phyloP scores from a whole-genome alignment of 306 rosid genomes.

The Cicer bijugum region DNA sequence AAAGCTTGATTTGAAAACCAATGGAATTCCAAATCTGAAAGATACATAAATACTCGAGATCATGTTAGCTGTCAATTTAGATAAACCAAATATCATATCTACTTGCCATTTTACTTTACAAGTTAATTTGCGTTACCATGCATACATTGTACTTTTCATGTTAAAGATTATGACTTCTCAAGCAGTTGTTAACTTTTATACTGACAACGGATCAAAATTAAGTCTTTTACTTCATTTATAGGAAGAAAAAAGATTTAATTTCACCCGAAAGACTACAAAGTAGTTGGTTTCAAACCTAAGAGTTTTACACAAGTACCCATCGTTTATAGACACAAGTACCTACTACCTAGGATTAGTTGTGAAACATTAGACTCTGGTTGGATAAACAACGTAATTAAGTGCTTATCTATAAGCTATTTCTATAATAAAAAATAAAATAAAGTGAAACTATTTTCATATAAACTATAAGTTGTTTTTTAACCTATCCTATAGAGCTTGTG shows the following conservation, averaged over 20 bases:
- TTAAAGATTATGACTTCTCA: constrained; percentile 20
- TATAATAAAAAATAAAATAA: background rate
- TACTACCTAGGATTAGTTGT: background rate
- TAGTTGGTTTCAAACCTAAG: background rate
- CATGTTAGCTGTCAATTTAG: constrained; percentile 31
- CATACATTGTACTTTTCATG: constrained; percentile 2
- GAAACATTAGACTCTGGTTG: background rate
- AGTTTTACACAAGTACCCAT: background rate
- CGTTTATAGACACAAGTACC: background rate
- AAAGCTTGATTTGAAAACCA: constrained; percentile 96
- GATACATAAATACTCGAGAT: constrained; percentile 34
- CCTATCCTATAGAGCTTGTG: background rate
- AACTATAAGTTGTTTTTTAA: background rate
- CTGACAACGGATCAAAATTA: constrained; percentile 1
- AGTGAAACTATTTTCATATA: background rate
- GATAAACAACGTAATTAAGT: background rate
- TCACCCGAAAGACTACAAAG: background rate
- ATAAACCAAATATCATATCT: constrained; percentile 8
- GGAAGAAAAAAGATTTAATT: background rate
- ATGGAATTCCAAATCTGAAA: constrained; percentile 83
- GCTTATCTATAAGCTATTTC: background rate
- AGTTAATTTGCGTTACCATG: background rate
- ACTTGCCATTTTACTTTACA: background rate
- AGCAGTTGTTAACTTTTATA: background rate
- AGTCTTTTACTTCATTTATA: background rate